Evolutionary conservation across 2,329 filamentous ascomycete species (phyloP).

Genomic region (Ophiostoma sp.): DNA sequence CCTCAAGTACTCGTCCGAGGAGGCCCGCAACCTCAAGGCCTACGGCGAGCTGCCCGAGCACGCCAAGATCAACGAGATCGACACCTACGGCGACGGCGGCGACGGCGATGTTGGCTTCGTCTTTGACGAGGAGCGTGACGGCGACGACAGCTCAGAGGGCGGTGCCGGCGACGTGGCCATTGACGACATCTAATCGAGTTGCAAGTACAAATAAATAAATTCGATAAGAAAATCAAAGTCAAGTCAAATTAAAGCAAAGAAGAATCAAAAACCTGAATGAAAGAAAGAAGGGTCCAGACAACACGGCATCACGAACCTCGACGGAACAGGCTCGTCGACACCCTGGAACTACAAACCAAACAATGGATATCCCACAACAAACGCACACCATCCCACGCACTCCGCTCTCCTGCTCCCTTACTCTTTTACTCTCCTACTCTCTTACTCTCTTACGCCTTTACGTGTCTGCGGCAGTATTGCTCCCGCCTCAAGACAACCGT

Average conservation of each 20-base stretch:
- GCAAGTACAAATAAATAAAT: neutral
- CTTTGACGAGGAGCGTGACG: slow-evolving; percentile 65
- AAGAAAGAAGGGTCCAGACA: too few species aligned
- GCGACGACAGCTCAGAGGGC: slow-evolving; percentile 15
- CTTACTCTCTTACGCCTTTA: too few species aligned
- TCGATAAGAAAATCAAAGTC: neutral
- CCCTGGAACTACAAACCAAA: too few species aligned
- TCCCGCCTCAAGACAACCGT: too few species aligned
- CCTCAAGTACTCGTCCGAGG: slow-evolving; percentile 87
- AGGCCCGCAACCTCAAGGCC: slow-evolving; percentile 89
- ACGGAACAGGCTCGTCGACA: neutral
- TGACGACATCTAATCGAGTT: slow-evolving; percentile 12
- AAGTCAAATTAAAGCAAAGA: neutral
- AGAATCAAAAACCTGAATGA: neutral
- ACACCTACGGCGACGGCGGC: slow-evolving; percentile 86
- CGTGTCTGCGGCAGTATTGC: too few species aligned
- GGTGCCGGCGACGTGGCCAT: slow-evolving; percentile 15
- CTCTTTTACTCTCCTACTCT: neutral
- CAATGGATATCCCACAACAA: neutral
- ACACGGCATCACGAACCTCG: neutral
- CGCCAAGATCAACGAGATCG: slow-evolving; percentile 99
- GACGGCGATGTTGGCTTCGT: slow-evolving; percentile 97
- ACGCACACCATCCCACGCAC: neutral
- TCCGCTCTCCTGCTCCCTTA: too few species aligned
- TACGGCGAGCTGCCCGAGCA: slow-evolving; percentile 93